These are phyloP conservation scores for Leptographium galeiforme DNA, from an alignment of 2,329 filamentous ascomycete genomes.

Conservation along the genomic window DNA sequence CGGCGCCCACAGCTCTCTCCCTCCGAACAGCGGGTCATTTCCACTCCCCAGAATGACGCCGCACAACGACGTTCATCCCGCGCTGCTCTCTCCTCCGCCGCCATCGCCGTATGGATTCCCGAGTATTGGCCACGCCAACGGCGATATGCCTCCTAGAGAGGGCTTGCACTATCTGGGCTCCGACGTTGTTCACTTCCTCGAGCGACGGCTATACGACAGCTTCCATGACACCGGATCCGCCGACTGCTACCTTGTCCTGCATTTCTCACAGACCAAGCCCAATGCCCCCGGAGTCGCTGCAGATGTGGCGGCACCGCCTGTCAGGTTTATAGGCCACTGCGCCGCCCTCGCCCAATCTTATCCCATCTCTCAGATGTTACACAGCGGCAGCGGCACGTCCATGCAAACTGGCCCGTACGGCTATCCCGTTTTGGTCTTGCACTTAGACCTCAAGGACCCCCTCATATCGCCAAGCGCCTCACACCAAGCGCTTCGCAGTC, in stretches of 20 bases:
- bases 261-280: background rate
- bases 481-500: conserved; percentile 8
- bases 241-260: conserved; percentile 10
- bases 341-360: conserved; percentile 11
- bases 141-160: background rate
- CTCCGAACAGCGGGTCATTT: conserved; percentile 1
- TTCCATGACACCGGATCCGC: conserved; percentile 6
- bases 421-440: conserved; percentile 2
- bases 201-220: conserved; percentile 6
- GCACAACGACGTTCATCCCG: conserved; percentile 1
- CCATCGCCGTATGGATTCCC: conserved; percentile 3
- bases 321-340: conserved; percentile 11
- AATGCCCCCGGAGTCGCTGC: too few relatives aligned
- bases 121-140: background rate
- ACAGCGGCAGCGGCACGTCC: background rate
- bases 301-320: too few relatives aligned
- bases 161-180: conserved; percentile 1
- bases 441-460: conserved; percentile 8
- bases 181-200: conserved; percentile 7
- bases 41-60: background rate
- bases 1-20: background rate
- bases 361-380: conserved; percentile 7
- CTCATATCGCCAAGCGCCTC: conserved; percentile 6
- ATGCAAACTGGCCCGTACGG: conserved; percentile 8
- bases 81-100: conserved; percentile 5